phyloP scores from a whole-genome alignment of 352 stramenopile genomes.

The Globisporangium cylindrosporum region DNA sequence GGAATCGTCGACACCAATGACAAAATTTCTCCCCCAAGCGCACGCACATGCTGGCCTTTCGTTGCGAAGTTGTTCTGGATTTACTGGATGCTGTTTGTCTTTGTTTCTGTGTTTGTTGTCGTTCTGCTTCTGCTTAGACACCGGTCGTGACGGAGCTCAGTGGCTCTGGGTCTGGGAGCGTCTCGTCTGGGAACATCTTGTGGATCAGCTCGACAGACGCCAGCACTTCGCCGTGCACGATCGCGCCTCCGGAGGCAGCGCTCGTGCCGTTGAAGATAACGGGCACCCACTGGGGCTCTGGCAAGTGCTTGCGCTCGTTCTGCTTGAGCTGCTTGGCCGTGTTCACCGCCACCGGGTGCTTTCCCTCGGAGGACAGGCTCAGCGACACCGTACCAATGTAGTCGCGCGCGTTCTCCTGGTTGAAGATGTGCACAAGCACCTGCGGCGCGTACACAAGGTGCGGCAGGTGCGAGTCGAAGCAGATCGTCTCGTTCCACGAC shows the following conservation, averaged over 20 bases:
- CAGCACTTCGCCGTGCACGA: conserved; percentile 53
- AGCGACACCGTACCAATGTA: conserved; percentile 45
- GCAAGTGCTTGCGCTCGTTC: conserved; percentile 36
- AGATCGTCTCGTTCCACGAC: conserved; percentile 56
- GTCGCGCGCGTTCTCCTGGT: conserved; percentile 31
- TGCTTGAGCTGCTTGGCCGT: conserved; percentile 53
- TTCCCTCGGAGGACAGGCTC: conserved; percentile 17
- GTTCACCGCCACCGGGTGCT: conserved; percentile 32
- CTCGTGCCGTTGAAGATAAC: conserved; percentile 47
- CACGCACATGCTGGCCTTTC: conserved; percentile 1
- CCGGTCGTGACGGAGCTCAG: conserved; percentile 14
- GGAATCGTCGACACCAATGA: background rate
- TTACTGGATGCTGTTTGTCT: background rate
- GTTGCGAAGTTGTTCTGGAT: background rate
- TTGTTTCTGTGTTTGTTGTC: background rate
- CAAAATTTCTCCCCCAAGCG: conserved; percentile 8
- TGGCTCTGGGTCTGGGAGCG: conserved; percentile 40
- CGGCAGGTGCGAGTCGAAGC: conserved; percentile 72
- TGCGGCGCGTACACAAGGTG: conserved; percentile 47
- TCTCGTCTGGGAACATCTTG: conserved; percentile 58
- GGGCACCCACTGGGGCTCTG: conserved; percentile 46
- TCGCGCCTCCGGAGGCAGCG: conserved; percentile 21
- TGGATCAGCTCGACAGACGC: conserved; percentile 54
- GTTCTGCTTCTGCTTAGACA: conserved; percentile 5
- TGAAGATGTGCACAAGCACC: conserved; percentile 60